Evolutionary conservation across 139 green algal genomes (phyloP).

Genomic region (Picochlorum sp.): DNA sequence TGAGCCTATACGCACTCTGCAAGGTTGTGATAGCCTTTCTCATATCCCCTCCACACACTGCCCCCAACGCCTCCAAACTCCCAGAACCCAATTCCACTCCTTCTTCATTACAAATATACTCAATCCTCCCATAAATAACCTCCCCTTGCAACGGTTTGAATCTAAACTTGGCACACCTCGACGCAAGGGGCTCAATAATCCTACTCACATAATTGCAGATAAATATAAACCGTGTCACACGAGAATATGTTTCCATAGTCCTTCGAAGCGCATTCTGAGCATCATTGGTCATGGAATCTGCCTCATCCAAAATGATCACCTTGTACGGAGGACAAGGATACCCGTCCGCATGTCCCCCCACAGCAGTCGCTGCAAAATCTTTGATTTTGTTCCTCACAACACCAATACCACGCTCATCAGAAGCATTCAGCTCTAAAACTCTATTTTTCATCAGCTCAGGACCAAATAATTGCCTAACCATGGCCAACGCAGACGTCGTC

Average conservation of each 20-base stretch:
- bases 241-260: constrained; percentile 93
- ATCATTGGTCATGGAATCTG: constrained; percentile 91
- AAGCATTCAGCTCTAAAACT: constrained; percentile 96
- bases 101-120: constrained; percentile 71
- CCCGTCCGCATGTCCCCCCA: constrained; percentile 56
- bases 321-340: constrained; percentile 93
- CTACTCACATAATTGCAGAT: constrained; percentile 99
- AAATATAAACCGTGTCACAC: constrained; percentile 92
- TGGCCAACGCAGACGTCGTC: constrained; percentile 88
- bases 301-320: constrained; percentile 96
- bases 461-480: constrained; percentile 91
- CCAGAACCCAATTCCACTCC: constrained; percentile 50
- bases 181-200: constrained; percentile 96
- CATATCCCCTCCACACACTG: constrained; percentile 75
- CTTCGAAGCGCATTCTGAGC: constrained; percentile 93
- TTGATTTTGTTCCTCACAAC: constrained; percentile 93
- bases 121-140: constrained; percentile 53
- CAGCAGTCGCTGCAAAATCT: constrained; percentile 69
- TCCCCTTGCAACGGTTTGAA: constrained; percentile 63
- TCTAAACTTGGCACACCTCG: constrained; percentile 80
- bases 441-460: constrained; percentile 58
- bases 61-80: constrained; percentile 45
- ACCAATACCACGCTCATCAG: constrained; percentile 88
- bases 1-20: constrained; percentile 61
- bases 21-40: constrained; percentile 84